phyloP scores from a whole-genome alignment of 2,329 filamentous ascomycete species.

The Cladosporium phlei region DNA sequence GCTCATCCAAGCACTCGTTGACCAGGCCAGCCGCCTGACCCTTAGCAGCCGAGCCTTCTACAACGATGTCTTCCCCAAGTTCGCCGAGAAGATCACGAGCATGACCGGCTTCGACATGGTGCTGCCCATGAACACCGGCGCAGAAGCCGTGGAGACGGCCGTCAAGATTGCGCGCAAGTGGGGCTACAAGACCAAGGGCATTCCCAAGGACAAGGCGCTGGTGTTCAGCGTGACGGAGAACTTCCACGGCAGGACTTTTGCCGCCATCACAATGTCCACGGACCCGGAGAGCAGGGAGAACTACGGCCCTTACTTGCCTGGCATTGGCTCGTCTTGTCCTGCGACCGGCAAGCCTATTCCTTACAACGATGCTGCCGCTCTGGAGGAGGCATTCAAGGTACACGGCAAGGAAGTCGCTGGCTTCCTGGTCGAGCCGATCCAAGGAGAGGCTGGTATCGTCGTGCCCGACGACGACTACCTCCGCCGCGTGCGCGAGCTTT shows the following conservation, averaged over 20 bases:
- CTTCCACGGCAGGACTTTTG: constrained; percentile 97
- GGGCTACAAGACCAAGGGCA: constrained; percentile 94
- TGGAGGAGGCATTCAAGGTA: constrained; percentile 71
- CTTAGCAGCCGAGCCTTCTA: constrained; percentile 93
- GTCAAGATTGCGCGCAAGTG: constrained; percentile 96
- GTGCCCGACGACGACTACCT: constrained; percentile 91
- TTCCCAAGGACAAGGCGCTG: constrained; percentile 75
- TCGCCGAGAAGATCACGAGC: constrained; percentile 84
- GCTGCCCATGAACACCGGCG: constrained; percentile 95
- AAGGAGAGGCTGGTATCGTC: constrained; percentile 94
- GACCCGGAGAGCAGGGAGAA: constrained; percentile 94
- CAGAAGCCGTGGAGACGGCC: constrained; percentile 91
- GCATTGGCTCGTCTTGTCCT: constrained; percentile 73
- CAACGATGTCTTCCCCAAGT: constrained; percentile 96
- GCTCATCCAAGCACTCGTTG: constrained; percentile 80
- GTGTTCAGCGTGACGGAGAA: constrained; percentile 84
- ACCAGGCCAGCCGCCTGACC: constrained; percentile 84
- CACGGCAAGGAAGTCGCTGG: constrained; percentile 84
- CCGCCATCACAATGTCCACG: constrained; percentile 89
- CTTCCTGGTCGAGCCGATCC: constrained; percentile 93
- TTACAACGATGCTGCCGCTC: constrained; percentile 78
- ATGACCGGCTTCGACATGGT: constrained; percentile 98
- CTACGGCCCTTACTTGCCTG: constrained; percentile 92
- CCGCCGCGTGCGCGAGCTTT: constrained; percentile 70
- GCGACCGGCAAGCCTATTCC: constrained; percentile 71